Evolutionary conservation across 257 asterid species (phyloP).

Genomic region (Nicotiana obtusifolia): DNA sequence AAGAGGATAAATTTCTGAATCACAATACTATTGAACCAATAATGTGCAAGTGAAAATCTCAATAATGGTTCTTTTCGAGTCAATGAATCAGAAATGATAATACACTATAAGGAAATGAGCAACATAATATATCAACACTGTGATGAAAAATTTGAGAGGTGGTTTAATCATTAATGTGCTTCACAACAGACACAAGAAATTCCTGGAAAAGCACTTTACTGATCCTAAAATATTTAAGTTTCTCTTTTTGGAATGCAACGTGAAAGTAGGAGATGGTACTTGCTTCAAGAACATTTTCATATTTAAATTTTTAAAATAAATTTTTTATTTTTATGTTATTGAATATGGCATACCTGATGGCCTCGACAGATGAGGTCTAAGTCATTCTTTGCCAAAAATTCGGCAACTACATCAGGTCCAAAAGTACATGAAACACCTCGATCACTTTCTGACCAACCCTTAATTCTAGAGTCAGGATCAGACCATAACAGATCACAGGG

Average conservation of each 20-base stretch:
- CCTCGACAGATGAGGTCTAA: conserved; percentile 59
- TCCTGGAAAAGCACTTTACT: neutral
- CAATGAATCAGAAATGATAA: neutral
- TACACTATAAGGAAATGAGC: neutral
- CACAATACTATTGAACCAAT: neutral
- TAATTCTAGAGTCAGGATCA: conserved; percentile 38
- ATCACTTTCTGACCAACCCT: conserved; percentile 54
- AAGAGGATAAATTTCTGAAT: too few species aligned
- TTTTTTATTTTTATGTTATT: too few species aligned
- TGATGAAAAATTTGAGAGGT: neutral
- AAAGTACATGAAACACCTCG: conserved; percentile 60
- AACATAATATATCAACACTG: neutral
- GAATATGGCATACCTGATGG: conserved; percentile 37
- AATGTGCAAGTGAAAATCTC: neutral
- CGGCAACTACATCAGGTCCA: conserved; percentile 48
- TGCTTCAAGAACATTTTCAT: neutral
- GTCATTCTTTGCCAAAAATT: conserved; percentile 40
- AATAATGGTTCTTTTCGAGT: too few species aligned
- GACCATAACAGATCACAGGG: conserved; percentile 56
- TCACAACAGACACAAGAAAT: neutral
- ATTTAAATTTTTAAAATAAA: neutral
- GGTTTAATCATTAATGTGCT: too few species aligned
- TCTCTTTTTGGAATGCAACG: neutral
- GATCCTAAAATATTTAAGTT: neutral
- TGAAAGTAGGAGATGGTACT: neutral